Evolutionary conservation across 108 stramenopile genomes (phyloP).

Genomic region (Seminavis robusta): DNA sequence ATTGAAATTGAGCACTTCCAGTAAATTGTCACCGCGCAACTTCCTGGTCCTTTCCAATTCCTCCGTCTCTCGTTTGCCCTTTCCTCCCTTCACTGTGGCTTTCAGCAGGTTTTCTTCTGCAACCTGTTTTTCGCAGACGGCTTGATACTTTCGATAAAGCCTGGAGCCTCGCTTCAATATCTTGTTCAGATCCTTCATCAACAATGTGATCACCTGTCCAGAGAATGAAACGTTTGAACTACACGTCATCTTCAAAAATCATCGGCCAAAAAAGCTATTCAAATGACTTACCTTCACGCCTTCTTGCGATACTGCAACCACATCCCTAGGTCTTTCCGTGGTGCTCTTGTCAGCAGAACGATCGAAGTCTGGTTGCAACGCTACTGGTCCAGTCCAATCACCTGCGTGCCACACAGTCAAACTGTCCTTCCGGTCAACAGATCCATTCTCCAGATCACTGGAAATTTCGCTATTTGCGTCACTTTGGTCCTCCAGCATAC

Average conservation of each 20-base stretch:
- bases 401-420: conserved; percentile 68
- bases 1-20: conserved; percentile 50
- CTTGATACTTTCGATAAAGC: conserved; percentile 57
- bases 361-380: conserved; percentile 60
- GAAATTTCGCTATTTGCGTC: neutral
- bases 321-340: conserved; percentile 32
- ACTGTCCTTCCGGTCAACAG: neutral
- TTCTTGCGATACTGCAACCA: conserved; percentile 60
- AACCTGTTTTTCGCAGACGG: conserved; percentile 40
- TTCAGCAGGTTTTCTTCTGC: conserved; percentile 19
- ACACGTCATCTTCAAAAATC: conserved; percentile 36
- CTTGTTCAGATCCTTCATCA: conserved; percentile 50
- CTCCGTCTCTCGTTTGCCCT: conserved; percentile 29
- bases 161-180: conserved; percentile 61
- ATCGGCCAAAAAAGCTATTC: too few species aligned
- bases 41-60: conserved; percentile 18
- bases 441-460: neutral
- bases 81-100: conserved; percentile 32
- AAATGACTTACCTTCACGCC: conserved; percentile 66
- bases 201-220: conserved; percentile 52
- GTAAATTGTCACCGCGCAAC: conserved; percentile 23
- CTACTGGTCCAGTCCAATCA: conserved; percentile 73
- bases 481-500: too few species aligned
- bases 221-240: conserved; percentile 41
- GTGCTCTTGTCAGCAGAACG: conserved; percentile 30